Percentiles rank a stretch among this genome's conserved stretches.
These are phyloP conservation scores for Asclepias syriaca DNA, from an alignment of 257 asterid species.

Conservation along the genomic window DNA sequence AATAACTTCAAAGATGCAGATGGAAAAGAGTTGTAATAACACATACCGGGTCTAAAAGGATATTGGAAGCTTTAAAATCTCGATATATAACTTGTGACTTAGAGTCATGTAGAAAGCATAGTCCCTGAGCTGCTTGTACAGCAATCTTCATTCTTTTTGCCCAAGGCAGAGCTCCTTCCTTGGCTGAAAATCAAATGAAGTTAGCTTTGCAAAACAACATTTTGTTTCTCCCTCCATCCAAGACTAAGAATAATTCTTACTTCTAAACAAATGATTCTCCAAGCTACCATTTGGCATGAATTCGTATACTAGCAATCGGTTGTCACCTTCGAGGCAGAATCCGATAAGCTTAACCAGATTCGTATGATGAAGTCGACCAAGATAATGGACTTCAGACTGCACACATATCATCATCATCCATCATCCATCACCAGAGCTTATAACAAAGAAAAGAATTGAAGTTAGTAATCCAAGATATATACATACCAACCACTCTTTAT, in stretches of 20 bases:
- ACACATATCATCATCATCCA: slow-evolving; percentile 4
- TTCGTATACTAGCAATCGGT: slow-evolving; percentile 36
- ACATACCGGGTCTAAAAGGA: slow-evolving; percentile 36
- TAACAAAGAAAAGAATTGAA: background rate
- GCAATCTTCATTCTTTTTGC: slow-evolving; percentile 39
- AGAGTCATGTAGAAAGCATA: slow-evolving; percentile 31
- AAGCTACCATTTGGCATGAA: slow-evolving; percentile 39
- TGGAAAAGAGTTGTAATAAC: background rate
- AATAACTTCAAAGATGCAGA: background rate
- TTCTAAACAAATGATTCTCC: slow-evolving; percentile 35
- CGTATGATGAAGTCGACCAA: slow-evolving; percentile 37
- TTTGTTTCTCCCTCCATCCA: background rate
- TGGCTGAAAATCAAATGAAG: slow-evolving; percentile 15
- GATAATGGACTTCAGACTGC: slow-evolving; percentile 41
- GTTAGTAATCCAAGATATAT: background rate
- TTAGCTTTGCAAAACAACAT: background rate
- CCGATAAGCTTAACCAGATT: slow-evolving; percentile 41
- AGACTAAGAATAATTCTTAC: slow-evolving; percentile 10
- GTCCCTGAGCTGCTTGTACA: slow-evolving; percentile 40
- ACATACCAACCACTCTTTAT: slow-evolving; percentile 45
- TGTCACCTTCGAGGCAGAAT: slow-evolving; percentile 39
- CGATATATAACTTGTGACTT: slow-evolving; percentile 41
- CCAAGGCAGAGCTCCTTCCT: slow-evolving; percentile 29
- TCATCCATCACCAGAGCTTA: too few species aligned
- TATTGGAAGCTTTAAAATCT: slow-evolving; percentile 43